These are phyloP conservation scores for Rossbeevera mucosa DNA, from an alignment of 768 basidiomycete species.

Conservation along the genomic window DNA sequence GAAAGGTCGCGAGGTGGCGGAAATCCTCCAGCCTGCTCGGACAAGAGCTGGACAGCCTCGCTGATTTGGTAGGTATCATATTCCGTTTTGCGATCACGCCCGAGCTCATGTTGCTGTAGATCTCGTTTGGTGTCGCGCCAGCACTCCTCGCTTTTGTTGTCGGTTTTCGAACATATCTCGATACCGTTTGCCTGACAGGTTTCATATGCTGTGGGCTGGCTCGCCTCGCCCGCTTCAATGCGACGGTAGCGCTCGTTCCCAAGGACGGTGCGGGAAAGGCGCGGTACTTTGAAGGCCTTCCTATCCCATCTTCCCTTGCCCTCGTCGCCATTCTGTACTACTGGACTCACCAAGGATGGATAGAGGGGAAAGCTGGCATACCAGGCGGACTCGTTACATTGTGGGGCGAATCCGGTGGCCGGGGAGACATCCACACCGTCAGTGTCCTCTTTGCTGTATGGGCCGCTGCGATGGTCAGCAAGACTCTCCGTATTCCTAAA, in stretches of 20 bases:
- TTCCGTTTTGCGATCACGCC: slow-evolving; percentile 4
- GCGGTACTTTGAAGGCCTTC: slow-evolving; percentile 95
- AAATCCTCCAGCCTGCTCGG: slow-evolving; percentile 94
- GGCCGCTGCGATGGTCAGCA: slow-evolving; percentile 98
- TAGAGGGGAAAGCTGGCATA: slow-evolving; percentile 69
- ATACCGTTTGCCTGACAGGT: slow-evolving; percentile 78
- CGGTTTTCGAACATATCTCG: slow-evolving; percentile 87
- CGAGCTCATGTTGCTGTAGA: slow-evolving; percentile 41
- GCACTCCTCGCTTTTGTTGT: slow-evolving; percentile 88
- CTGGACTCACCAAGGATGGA: slow-evolving; percentile 84
- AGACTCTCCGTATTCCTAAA: slow-evolving; percentile 88
- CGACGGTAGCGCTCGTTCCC: slow-evolving; percentile 91
- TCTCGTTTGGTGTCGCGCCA: slow-evolving; percentile 97
- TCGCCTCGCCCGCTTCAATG: slow-evolving; percentile 96
- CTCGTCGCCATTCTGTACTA: slow-evolving; percentile 77
- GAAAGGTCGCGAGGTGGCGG: slow-evolving; percentile 96
- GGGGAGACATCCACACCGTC: slow-evolving; percentile 81
- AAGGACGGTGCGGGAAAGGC: slow-evolving; percentile 84
- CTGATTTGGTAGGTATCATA: slow-evolving; percentile 66
- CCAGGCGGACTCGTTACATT: slow-evolving; percentile 70
- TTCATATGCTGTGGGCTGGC: slow-evolving; percentile 97
- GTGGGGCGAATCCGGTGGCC: slow-evolving; percentile 67
- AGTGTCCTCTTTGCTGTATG: slow-evolving; percentile 76
- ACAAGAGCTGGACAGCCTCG: slow-evolving; percentile 95
- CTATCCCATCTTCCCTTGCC: slow-evolving; percentile 85